phyloP scores from a whole-genome alignment of 2,329 filamentous ascomycete genomes.

The Cercospora nicotianae region DNA sequence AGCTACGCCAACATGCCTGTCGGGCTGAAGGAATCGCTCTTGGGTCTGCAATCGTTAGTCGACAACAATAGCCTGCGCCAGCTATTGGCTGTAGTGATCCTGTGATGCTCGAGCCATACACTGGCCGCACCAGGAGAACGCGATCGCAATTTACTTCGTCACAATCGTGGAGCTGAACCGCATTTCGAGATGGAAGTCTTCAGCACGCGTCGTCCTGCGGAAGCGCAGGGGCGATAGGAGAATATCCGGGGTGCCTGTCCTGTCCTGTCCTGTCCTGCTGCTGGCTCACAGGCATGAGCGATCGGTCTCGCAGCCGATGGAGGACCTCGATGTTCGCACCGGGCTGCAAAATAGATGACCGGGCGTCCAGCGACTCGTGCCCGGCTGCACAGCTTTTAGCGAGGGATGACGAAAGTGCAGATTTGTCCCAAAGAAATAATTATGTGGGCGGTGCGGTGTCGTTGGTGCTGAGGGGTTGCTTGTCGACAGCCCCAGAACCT shows the following conservation, averaged over 20 bases:
- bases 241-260: not conserved
- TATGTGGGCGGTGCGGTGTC: not conserved
- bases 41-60: not conserved
- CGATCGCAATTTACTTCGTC: not conserved
- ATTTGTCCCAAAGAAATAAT: not conserved
- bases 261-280: not conserved
- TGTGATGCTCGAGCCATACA: not conserved
- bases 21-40: conserved; percentile 7
- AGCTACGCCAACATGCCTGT: not conserved
- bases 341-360: not conserved
- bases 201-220: not conserved
- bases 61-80: not conserved
- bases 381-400: not conserved
- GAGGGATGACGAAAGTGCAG: not conserved
- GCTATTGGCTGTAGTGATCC: not conserved
- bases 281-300: not conserved
- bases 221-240: not conserved
- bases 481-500: not conserved
- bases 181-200: not conserved
- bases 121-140: not conserved
- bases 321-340: not conserved
- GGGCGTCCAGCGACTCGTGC: not conserved
- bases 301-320: not conserved
- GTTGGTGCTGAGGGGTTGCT: not conserved
- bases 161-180: not conserved